Evolutionary conservation across 495 filamentous ascomycete species (phyloP).

Genomic region (Trichoderma reesei): DNA sequence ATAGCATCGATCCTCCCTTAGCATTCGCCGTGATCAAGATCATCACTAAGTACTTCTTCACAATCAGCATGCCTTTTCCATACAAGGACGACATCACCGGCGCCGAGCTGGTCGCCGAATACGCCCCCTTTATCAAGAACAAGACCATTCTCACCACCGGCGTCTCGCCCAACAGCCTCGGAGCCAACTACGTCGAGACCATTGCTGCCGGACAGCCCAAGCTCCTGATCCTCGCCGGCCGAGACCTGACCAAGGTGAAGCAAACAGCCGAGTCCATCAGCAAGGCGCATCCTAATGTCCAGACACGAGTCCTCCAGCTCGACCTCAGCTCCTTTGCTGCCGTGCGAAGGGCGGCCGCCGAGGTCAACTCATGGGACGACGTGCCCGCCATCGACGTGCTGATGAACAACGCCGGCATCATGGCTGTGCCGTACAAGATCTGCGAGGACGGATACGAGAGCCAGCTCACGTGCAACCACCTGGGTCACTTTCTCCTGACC

Average conservation of each 20-base stretch:
- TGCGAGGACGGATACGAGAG: conserved; percentile 39
- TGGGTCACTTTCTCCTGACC: conserved; percentile 44
- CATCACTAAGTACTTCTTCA: too few relatives aligned
- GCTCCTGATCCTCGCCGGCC: conserved; percentile 38
- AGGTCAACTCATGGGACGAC: conserved; percentile 16
- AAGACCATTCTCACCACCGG: conserved; percentile 38
- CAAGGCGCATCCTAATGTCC: conserved; percentile 13
- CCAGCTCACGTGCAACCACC: conserved; percentile 40
- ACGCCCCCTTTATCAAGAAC: conserved; percentile 14
- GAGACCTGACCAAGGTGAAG: conserved; percentile 28
- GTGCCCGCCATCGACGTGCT: conserved; percentile 20
- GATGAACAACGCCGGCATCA: conserved; percentile 29
- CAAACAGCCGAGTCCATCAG: conserved; percentile 14
- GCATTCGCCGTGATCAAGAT: too few relatives aligned
- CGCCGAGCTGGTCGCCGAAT: conserved; percentile 14
- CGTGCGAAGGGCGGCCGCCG: conserved; percentile 18
- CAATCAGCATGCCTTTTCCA: conserved; percentile 4
- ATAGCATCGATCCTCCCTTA: too few relatives aligned
- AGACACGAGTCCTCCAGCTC: conserved; percentile 26
- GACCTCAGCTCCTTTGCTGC: conserved; percentile 23
- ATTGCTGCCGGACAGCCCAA: conserved; percentile 31
- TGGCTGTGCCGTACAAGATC: conserved; percentile 27
- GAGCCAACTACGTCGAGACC: conserved; percentile 29
- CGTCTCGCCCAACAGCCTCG: conserved; percentile 33
- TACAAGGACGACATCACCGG: conserved; percentile 15